Evolutionary conservation across 495 filamentous ascomycete genomes (phyloP), one percentile per base, ranked within the genome.

Genomic region (Penicillium atrosanguineum): DNA sequence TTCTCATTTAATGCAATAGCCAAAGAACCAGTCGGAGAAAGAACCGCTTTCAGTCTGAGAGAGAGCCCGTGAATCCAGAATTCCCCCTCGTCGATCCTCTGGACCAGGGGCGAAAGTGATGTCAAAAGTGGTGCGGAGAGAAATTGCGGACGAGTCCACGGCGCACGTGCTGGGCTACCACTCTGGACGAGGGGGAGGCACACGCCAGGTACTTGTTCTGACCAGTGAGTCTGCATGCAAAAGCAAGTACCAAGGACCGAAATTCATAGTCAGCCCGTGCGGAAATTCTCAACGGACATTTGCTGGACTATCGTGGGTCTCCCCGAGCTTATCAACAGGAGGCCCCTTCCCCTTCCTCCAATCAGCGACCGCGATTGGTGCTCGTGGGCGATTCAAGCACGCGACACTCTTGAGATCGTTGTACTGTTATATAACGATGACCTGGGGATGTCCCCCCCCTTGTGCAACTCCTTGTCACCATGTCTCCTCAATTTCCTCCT

Each of bases 401-500:
- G 74, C 74, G 74, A 77, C 74, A 77, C 69, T 63, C 45, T 46
- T 16, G 31, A 38, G 26, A 45, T 23, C 25, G 14, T 20, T 1
- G 44, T 12, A 20, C 20, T 29, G 26, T 31, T 41, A 19, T 52
- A 52, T 44, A 52, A 38, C 36, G 29, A 43, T 46, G 41, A 11
- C 31, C 28, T 12, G 25, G 28, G 21, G 44, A 37, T 15, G 19
- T 46, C 36, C 18, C 50, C 51, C 36, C 56, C 19, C 38, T 25
- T 34, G n/a, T 48, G 39, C 28, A 25, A 50, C 50, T 55, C 46
- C 44, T 38, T 20, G 44, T 37, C 29, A 44, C 53, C 59, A 94
- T 95, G 89, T 86, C 88, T 74, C 86, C 82, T 43, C 76, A 76
- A 50, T 76, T 86, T 42, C 91, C 88, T 38, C 91, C 90, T 39